Conservation (phyloP, 306 rosid genomes). For the Begonia loranthoides region DNA sequence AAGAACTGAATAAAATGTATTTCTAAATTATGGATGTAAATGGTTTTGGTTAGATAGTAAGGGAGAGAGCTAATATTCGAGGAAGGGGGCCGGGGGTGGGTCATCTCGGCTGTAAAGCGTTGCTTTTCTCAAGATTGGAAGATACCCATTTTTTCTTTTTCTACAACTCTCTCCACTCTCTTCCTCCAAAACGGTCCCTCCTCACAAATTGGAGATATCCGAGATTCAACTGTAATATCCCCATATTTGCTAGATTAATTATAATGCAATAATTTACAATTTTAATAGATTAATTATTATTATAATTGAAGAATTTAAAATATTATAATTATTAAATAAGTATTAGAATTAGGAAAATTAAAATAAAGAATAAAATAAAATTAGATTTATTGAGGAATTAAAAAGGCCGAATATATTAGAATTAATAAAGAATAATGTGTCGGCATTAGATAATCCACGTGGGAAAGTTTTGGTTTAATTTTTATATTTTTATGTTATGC, state of each 20-base stretch:
- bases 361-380: no score
- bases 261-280: not conserved
- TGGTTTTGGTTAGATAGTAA: not conserved
- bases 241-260: not conserved
- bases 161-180: no score
- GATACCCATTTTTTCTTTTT: not conserved
- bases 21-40: not conserved
- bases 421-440: not conserved
- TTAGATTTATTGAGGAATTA: no score
- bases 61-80: no score
- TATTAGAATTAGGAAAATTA: no score
- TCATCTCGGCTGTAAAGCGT: not conserved
- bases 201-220: constrained; percentile 28
- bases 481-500: not conserved
- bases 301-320: no score
- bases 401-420: no score
- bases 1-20: no score
- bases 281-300: no score
- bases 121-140: not conserved
- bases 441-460: not conserved
- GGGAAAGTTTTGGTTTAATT: no score
- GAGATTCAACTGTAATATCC: not conserved
- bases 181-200: constrained; percentile 20
- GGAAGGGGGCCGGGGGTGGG: no score
- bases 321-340: no score